Conservation (phyloP, 495 filamentous ascomycete species). For the Lepraria neglecta region DNA sequence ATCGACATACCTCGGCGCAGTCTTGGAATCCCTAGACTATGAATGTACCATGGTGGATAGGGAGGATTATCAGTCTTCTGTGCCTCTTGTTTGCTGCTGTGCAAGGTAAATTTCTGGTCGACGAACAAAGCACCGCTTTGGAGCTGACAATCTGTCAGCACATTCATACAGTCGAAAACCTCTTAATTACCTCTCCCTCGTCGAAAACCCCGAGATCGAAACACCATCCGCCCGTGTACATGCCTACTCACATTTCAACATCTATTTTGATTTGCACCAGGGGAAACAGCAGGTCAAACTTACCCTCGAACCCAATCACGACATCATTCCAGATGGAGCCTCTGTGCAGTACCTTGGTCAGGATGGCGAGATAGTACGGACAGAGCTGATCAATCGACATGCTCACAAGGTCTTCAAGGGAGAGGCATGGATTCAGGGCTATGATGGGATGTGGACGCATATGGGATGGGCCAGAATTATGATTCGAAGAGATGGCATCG, state of each 20-base stretch:
- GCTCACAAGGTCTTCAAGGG: conserved; percentile 83
- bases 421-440: conserved; percentile 60
- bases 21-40: conserved; percentile 16
- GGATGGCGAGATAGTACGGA: conserved; percentile 56
- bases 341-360: conserved; percentile 61
- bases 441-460: conserved; percentile 63
- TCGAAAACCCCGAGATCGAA: conserved; percentile 70
- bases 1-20: conserved; percentile 5
- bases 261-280: conserved; percentile 69
- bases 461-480: conserved; percentile 82
- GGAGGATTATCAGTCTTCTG: conserved; percentile 14
- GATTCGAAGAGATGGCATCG: conserved; percentile 64
- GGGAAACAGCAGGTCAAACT: conserved; percentile 66
- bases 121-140: not conserved
- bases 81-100: conserved; percentile 23
- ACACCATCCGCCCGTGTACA: conserved; percentile 75
- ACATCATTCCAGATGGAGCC: conserved; percentile 74
- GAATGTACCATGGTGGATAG: conserved; percentile 27
- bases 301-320: conserved; percentile 82
- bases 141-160: conserved; percentile 20
- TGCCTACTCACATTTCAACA: conserved; percentile 70
- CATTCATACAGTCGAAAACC: conserved; percentile 55
- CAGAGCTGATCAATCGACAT: conserved; percentile 60
- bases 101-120: conserved; percentile 20
- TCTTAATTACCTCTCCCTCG: conserved; percentile 61